Percentiles rank a stretch among this genome's conserved stretches.
Conservation (phyloP, 2,329 filamentous ascomycete species). For the Ceratocystis huliohia region DNA sequence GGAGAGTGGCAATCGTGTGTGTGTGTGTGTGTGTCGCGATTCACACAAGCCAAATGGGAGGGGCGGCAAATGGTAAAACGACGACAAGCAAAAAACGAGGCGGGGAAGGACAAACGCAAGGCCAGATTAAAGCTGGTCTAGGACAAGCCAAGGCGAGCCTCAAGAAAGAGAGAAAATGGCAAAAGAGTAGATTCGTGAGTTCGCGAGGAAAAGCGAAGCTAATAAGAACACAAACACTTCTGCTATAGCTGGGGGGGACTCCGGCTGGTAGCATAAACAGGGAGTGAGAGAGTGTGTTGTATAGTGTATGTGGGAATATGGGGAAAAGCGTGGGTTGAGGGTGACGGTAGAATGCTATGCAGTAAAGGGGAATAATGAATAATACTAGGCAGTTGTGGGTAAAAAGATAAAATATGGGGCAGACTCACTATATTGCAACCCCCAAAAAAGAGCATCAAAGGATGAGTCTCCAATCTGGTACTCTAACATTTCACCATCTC, state of each 20-base stretch:
- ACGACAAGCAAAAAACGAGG: background rate
- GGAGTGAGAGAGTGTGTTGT: background rate
- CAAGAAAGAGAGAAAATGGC: background rate
- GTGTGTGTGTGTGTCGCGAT: background rate
- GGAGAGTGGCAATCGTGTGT: background rate
- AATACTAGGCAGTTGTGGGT: background rate
- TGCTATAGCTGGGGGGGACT: conserved; percentile 5
- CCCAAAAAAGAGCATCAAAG: background rate
- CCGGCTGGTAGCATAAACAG: conserved; percentile 1
- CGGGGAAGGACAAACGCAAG: conserved; percentile 5
- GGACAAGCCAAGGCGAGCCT: conserved; percentile 1
- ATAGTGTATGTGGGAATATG: background rate
- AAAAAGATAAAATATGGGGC: conserved; percentile 3
- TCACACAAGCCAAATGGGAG: background rate
- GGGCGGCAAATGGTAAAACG: background rate
- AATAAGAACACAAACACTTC: background rate
- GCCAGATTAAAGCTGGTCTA: conserved; percentile 1
- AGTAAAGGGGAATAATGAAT: conserved; percentile 1
- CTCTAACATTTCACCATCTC: too few species aligned
- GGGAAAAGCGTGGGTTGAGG: conserved; percentile 2
- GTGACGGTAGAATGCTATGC: background rate
- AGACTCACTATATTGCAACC: background rate
- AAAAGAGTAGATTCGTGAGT: background rate
- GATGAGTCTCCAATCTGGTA: background rate
- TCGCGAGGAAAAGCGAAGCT: background rate